Percentiles rank a stretch among this genome's conserved stretches.
phyloP scores from a whole-genome alignment of 306 rosid species.

The Cicer cuneatum region DNA sequence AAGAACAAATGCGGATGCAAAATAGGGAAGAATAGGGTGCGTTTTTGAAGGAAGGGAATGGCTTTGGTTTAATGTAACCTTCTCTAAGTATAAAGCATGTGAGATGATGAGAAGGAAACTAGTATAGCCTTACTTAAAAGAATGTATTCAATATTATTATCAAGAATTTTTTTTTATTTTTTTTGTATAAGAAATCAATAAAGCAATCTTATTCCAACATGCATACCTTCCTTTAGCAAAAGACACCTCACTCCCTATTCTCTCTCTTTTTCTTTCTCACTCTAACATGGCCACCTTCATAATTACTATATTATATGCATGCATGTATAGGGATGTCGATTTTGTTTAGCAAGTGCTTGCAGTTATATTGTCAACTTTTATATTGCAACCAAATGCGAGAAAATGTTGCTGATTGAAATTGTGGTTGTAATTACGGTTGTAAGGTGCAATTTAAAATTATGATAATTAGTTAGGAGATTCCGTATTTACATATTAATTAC shows the following conservation, averaged over 20 bases:
- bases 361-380: too few species aligned
- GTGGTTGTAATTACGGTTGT: too few species aligned
- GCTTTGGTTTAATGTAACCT: conserved; percentile 53
- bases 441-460: too few species aligned
- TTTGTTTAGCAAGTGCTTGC: too few species aligned
- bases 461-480: too few species aligned
- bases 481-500: too few species aligned
- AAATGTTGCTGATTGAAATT: too few species aligned
- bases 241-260: conserved; percentile 51
- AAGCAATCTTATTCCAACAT: conserved; percentile 63
- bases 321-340: too few species aligned
- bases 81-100: conserved; percentile 54
- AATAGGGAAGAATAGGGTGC: conserved; percentile 91
- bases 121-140: conserved; percentile 44
- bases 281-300: conserved; percentile 34
- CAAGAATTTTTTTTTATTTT: background rate
- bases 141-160: conserved; percentile 41
- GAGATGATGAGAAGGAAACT: conserved; percentile 45
- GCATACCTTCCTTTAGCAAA: conserved; percentile 65
- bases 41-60: conserved; percentile 69
- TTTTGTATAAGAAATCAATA: conserved; percentile 16
- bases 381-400: too few species aligned
- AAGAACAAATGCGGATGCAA: conserved; percentile 99
- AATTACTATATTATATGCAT: conserved; percentile 38
- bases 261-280: conserved; percentile 38